Evolutionary conservation across 2,329 filamentous ascomycete species (phyloP).

Genomic region (Alternaria alternata): DNA sequence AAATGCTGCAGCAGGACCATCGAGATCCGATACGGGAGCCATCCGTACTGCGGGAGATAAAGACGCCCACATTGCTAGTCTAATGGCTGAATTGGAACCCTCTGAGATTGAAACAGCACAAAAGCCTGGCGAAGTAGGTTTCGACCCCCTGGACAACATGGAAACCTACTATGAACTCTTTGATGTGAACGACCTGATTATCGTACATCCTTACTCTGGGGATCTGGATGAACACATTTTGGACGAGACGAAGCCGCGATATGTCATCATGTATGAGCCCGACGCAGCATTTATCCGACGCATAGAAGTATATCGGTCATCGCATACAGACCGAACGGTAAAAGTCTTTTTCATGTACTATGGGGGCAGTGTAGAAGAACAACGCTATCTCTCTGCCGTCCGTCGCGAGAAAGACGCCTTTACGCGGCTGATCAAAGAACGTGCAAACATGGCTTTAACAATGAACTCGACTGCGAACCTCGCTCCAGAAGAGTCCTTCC

Average conservation of each 20-base stretch:
- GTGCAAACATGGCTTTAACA: conserved; percentile 89
- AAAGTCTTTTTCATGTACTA: conserved; percentile 98
- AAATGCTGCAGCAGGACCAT: conserved; percentile 63
- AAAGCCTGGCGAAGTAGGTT: conserved; percentile 73
- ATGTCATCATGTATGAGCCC: conserved; percentile 99
- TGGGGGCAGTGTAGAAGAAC: conserved; percentile 91
- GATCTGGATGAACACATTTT: conserved; percentile 97
- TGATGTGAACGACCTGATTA: conserved; percentile 86
- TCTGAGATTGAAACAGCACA: conserved; percentile 78
- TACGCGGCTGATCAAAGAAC: conserved; percentile 92
- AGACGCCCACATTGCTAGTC: conserved; percentile 78
- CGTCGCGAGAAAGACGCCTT: conserved; percentile 97
- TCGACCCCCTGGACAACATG: conserved; percentile 87
- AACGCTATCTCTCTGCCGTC: conserved; percentile 87
- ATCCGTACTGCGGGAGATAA: conserved; percentile 81
- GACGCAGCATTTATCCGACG: conserved; percentile 92
- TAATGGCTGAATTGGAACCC: conserved; percentile 84
- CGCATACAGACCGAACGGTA: conserved; percentile 87
- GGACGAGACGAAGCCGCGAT: conserved; percentile 90
- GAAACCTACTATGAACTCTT: conserved; percentile 92
- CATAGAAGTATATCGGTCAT: conserved; percentile 95
- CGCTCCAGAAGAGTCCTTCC: conserved; percentile 88
- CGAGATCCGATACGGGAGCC: conserved; percentile 75
- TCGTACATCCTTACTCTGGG: conserved; percentile 92
- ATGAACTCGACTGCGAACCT: conserved; percentile 71